A percentile compares a stretch with the other conserved stretches of the same genome.
phyloP scores from a whole-genome alignment of 73 alveolate species.

The Paraurostyla sp. region DNA sequence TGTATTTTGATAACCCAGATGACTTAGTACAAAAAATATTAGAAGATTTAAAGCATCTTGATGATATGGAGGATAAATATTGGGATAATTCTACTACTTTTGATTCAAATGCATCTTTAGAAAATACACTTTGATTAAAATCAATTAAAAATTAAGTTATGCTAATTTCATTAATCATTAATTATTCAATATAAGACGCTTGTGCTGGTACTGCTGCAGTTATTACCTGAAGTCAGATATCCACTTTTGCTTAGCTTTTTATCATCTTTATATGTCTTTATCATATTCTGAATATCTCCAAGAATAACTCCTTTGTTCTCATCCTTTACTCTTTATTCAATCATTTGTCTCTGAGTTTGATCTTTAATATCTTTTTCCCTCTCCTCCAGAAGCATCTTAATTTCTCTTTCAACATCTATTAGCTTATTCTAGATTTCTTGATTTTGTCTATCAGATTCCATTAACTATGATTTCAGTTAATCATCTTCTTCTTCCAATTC shows the following conservation, averaged over 20 bases:
- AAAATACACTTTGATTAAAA: neutral
- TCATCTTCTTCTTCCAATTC: neutral
- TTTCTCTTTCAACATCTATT: slow-evolving; percentile 31
- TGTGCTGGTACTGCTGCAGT: neutral
- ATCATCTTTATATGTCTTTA: slow-evolving; percentile 36
- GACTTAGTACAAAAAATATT: neutral
- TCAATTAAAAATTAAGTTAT: neutral
- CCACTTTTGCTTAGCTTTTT: slow-evolving; percentile 1
- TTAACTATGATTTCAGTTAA: neutral
- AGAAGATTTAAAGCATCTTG: slow-evolving; percentile 13
- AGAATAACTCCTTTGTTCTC: slow-evolving; percentile 19
- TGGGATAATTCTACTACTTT: neutral
- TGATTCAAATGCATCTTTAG: neutral
- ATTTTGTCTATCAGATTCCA: neutral
- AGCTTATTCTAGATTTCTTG: neutral
- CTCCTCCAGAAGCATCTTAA: neutral
- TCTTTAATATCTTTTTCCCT: slow-evolving; percentile 20
- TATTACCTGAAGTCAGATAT: neutral
- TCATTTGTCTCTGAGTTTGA: neutral
- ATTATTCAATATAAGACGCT: neutral
- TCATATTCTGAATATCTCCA: slow-evolving; percentile 54
- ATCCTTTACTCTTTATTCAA: neutral
- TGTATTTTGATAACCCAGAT: slow-evolving; percentile 47
- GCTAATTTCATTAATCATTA: neutral
- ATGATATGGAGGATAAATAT: neutral